Conservation (phyloP, 177 flowering plant species). For the Telopea speciosissima region DNA sequence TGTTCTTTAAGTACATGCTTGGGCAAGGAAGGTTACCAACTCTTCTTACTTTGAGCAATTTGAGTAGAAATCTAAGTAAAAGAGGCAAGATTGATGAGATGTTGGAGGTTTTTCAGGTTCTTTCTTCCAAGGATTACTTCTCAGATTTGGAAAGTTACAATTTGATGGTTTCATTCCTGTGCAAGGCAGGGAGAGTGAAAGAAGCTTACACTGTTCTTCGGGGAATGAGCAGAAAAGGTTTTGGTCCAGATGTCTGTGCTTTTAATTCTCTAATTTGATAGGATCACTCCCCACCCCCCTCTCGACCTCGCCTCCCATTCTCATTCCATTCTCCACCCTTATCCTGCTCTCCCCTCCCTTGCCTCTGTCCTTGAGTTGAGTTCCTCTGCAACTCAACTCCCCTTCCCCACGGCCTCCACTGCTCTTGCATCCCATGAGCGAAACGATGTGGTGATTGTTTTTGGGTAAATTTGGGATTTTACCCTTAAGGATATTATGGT, state of each 20-base stretch:
- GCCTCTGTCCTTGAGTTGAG: too few relatives aligned
- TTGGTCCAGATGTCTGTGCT: conserved; percentile 48
- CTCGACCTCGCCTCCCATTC: too few relatives aligned
- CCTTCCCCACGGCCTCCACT: too few relatives aligned
- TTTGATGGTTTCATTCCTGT: conserved; percentile 57
- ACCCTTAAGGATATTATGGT: too few relatives aligned
- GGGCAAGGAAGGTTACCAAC: conserved; percentile 51
- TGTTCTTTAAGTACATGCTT: conserved; percentile 52
- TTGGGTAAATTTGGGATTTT: too few relatives aligned
- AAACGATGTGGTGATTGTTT: too few relatives aligned
- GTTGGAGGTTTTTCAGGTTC: conserved; percentile 36
- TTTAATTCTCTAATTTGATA: conserved; percentile 73
- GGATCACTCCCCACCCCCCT: too few relatives aligned
- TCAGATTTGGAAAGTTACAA: conserved; percentile 54
- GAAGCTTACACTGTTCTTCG: conserved; percentile 67
- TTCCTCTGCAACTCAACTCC: too few relatives aligned
- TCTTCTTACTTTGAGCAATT: conserved; percentile 49
- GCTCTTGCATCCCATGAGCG: too few relatives aligned
- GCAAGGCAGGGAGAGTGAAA: conserved; percentile 64
- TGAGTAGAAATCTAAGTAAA: conserved; percentile 61
- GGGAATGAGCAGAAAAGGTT: conserved; percentile 80
- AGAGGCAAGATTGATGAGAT: conserved; percentile 50
- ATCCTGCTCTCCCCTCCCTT: too few relatives aligned
- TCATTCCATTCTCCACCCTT: too few relatives aligned
- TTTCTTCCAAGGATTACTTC: conserved; percentile 52